Evolutionary conservation across 495 filamentous ascomycete species (phyloP).

Genomic region (Chaetomium tenue): DNA sequence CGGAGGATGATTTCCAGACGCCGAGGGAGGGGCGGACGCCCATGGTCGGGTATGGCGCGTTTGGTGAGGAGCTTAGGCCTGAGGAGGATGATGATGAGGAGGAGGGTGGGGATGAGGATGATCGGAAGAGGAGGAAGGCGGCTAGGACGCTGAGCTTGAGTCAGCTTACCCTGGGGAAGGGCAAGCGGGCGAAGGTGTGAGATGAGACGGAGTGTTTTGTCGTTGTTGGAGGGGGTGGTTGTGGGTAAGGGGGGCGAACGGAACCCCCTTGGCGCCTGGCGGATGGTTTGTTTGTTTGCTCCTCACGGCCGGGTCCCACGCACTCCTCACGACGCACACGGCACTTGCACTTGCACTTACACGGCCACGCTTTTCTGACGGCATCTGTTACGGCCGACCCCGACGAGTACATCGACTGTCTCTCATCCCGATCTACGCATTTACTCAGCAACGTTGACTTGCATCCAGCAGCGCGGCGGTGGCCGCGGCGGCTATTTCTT

Average conservation of each 20-base stretch:
- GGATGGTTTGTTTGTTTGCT: too few relatives aligned
- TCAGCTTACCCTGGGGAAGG: constrained; percentile 48
- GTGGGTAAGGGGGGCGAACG: too few relatives aligned
- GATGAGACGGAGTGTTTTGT: constrained; percentile 9
- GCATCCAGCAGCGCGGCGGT: not conserved
- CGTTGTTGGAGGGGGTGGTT: not conserved
- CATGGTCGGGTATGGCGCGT: constrained; percentile 43
- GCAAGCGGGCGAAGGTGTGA: constrained; percentile 28
- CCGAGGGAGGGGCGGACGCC: constrained; percentile 40
- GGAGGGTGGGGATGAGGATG: constrained; percentile 25
- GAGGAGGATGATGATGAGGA: constrained; percentile 29
- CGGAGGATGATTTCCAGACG: constrained; percentile 45
- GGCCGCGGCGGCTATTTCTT: not conserved
- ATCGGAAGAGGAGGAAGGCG: constrained; percentile 43
- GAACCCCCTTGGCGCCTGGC: too few relatives aligned
- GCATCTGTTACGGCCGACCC: not conserved
- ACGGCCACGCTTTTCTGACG: not conserved
- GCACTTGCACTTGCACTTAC: too few relatives aligned
- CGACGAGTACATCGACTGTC: not conserved
- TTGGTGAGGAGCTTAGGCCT: constrained; percentile 44
- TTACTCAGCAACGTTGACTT: not conserved
- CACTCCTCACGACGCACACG: too few relatives aligned
- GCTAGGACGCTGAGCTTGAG: constrained; percentile 51
- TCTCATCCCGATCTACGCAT: not conserved
- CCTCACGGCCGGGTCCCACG: not conserved